A percentile compares a stretch with the other conserved stretches of the same genome.
Conservation (phyloP, 1,139 yeast genomes). For the Yamadazyma taylorii region DNA sequence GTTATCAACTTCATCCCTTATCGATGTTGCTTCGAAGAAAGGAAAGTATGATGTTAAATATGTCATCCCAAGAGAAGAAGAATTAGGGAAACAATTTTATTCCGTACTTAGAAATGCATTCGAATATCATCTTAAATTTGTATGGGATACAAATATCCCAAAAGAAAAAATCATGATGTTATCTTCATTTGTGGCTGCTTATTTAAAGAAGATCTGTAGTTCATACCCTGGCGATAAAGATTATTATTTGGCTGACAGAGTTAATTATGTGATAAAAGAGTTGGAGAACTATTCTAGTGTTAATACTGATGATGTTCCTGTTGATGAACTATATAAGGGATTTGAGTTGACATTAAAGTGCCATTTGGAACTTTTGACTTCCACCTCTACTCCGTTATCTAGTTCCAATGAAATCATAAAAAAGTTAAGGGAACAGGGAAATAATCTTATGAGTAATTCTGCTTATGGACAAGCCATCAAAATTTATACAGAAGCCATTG, state of each 20-base stretch:
- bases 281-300: slow-evolving; percentile 9
- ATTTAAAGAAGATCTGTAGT: slow-evolving; percentile 6
- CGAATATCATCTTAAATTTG: slow-evolving; percentile 7
- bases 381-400: background rate
- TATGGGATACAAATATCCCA: slow-evolving; percentile 3
- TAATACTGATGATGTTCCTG: slow-evolving; percentile 5
- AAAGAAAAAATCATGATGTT: slow-evolving; percentile 6
- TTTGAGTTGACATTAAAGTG: slow-evolving; percentile 11
- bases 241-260: slow-evolving; percentile 8
- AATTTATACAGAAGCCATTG: slow-evolving; percentile 40
- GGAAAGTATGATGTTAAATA: slow-evolving; percentile 1
- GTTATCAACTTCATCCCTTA: slow-evolving; percentile 15
- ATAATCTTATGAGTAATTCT: slow-evolving; percentile 38
- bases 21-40: slow-evolving; percentile 8
- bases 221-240: slow-evolving; percentile 8
- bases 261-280: slow-evolving; percentile 9
- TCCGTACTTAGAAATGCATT: slow-evolving; percentile 18
- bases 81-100: slow-evolving; percentile 19
- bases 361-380: slow-evolving; percentile 12
- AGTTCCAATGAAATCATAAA: slow-evolving; percentile 11
- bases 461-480: slow-evolving; percentile 45
- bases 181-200: slow-evolving; percentile 12
- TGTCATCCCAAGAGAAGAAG: slow-evolving; percentile 14
- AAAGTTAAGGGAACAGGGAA: slow-evolving; percentile 41
- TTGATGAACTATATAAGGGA: slow-evolving; percentile 11